Conservation (phyloP, 257 asterid species). For the Nicotiana sylvestris region DNA sequence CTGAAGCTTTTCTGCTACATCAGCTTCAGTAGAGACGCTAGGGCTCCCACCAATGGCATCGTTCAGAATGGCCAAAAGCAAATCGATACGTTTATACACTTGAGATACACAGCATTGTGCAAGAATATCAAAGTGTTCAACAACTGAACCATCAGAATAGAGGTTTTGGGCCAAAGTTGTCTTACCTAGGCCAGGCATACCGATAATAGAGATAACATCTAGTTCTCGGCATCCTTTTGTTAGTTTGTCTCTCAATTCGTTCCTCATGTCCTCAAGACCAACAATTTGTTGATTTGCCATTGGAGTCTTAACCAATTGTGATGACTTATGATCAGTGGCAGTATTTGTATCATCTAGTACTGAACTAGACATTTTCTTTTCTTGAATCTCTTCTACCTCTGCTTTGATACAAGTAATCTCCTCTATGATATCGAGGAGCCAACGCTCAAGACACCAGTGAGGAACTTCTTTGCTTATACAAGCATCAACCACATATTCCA, state of each 20-base stretch:
- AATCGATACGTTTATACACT: neutral
- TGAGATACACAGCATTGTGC: conserved; percentile 3
- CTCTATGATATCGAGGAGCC: conserved; percentile 6
- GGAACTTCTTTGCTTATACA: conserved; percentile 4
- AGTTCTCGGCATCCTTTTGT: neutral
- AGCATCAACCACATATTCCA: conserved; percentile 17
- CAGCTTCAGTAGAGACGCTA: neutral
- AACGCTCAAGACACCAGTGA: conserved; percentile 1
- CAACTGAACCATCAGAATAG: neutral
- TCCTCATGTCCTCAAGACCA: neutral
- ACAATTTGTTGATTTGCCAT: neutral
- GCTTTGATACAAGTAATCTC: neutral
- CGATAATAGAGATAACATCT: neutral
- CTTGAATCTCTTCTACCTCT: neutral
- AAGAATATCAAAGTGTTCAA: neutral
- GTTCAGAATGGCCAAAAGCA: neutral
- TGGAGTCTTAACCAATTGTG: neutral
- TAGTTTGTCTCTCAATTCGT: neutral
- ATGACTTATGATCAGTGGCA: neutral
- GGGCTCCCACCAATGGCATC: neutral
- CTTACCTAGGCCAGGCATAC: conserved; percentile 7
- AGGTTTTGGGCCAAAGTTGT: conserved; percentile 7
- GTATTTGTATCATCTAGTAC: neutral
- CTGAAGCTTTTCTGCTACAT: neutral
- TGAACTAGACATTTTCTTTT: neutral